These are phyloP conservation scores for Astrocystis sublimbata DNA, from an alignment of 495 filamentous ascomycete genomes.

Conservation along the genomic window DNA sequence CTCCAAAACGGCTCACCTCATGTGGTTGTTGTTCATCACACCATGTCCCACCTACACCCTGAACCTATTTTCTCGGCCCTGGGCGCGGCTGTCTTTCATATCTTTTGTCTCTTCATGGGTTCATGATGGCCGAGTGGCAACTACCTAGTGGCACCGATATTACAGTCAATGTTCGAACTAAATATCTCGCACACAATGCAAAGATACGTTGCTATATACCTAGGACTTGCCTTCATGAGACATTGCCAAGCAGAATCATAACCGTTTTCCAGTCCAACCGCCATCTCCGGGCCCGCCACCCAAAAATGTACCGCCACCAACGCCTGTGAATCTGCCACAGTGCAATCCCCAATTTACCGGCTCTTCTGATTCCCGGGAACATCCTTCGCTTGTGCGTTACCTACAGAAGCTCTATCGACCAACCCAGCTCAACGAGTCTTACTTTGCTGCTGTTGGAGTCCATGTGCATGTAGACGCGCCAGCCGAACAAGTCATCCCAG, in stretches of 20 bases:
- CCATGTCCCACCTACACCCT: not conserved
- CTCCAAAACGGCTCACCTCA: not conserved
- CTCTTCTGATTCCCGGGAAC: slow-evolving; percentile 15
- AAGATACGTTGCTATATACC: not conserved
- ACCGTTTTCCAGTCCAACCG: slow-evolving; percentile 34
- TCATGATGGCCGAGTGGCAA: not conserved
- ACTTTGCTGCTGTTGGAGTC: slow-evolving; percentile 52
- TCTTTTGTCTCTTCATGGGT: not conserved
- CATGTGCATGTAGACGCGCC: slow-evolving; percentile 48
- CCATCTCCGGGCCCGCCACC: slow-evolving; percentile 35
- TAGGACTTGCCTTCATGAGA: not conserved
- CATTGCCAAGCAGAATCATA: slow-evolving; percentile 21
- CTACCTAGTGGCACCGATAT: not conserved
- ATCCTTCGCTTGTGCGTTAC: slow-evolving; percentile 40
- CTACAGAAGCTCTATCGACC: slow-evolving; percentile 52
- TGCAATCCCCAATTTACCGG: slow-evolving; percentile 37
- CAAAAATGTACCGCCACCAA: slow-evolving; percentile 53
- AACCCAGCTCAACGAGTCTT: slow-evolving; percentile 43
- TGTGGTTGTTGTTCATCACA: not conserved
- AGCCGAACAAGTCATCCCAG: slow-evolving; percentile 48
- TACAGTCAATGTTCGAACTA: too few relatives aligned
- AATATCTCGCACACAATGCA: too few relatives aligned
- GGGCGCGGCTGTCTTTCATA: not conserved
- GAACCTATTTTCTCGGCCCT: not conserved
- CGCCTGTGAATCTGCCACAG: slow-evolving; percentile 52